Base-by-base conservation (phyloP, 78 protist species). In the Polysphondylium violaceum region DNA sequence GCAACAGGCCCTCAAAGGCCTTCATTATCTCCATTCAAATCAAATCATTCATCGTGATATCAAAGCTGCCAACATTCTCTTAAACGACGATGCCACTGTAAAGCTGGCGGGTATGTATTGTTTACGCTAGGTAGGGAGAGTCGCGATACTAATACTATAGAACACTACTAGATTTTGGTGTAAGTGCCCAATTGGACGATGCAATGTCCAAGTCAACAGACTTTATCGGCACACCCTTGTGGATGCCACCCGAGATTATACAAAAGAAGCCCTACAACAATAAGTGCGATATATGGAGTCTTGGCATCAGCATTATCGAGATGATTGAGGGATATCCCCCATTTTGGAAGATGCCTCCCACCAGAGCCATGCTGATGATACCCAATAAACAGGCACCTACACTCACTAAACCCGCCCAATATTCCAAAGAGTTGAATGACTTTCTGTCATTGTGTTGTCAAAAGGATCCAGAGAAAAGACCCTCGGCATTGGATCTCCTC, bases 321-420 rank as follows among this genome's bases (percentile, higher is more conserved):
- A 76, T 90, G 94, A 69, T 77, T 6, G 94, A 88, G 23, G 86
- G 87, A 27, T 41, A 12, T 36, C 94, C 94, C 43, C 94, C 94
- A 19, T 47, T 33, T 2, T 88, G 7, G 12, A 35, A 67, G 6
- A 76, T 75, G 78, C 71, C 86, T 23, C 87, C 94, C 27, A 59
- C 87, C 16, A 36, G 87, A 16, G 83, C 87, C 11, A 88, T 88
- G 94, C n/a, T 88, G 44, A 88, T 77, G 94, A 96, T 97, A 65
- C 97, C 97, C 11, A 72, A 60, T 63, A 47, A 76, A 44, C 67
- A 59, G 17, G 90, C 97, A n/a, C 96, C 97, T 12, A 90, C 93
- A 36, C 61, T 94, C 19, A 16, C 67, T 1, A 38, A 77, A 27
- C 91, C 88, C 16, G 73, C 47, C 21, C 53, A 76, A 27, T 87